phyloP scores from a whole-genome alignment of 768 basidiomycete genomes.

The Macrolepiota dolichaula region DNA sequence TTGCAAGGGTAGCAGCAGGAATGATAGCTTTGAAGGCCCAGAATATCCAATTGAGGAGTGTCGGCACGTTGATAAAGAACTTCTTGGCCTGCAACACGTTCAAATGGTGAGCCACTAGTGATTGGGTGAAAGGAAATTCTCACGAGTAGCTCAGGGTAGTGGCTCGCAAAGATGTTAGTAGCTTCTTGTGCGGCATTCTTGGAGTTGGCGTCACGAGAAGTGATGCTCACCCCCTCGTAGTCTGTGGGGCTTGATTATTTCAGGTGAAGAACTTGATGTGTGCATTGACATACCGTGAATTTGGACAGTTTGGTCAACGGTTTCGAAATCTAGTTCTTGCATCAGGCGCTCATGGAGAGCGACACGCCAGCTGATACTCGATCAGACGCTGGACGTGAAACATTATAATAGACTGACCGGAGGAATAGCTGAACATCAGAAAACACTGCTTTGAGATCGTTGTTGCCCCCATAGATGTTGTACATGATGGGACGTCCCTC shows the following conservation, averaged over 20 bases:
- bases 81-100: conserved; percentile 53
- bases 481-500: conserved; percentile 71
- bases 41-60: conserved; percentile 76
- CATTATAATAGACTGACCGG: conserved; percentile 36
- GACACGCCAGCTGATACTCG: conserved; percentile 63
- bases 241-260: conserved; percentile 37
- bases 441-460: conserved; percentile 69
- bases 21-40: conserved; percentile 79
- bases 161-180: conserved; percentile 66
- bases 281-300: conserved; percentile 52
- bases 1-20: conserved; percentile 69
- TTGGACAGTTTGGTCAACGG: conserved; percentile 70
- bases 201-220: conserved; percentile 66
- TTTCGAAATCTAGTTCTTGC: conserved; percentile 62
- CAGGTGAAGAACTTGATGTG: neutral
- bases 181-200: conserved; percentile 78
- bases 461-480: conserved; percentile 73
- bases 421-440: conserved; percentile 74
- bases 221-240: conserved; percentile 69
- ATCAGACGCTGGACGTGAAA: conserved; percentile 4
- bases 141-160: conserved; percentile 81
- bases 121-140: conserved; percentile 16
- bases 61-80: conserved; percentile 81
- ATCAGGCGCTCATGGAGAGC: conserved; percentile 72
- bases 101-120: neutral